A percentile compares a stretch with the other conserved stretches of the same genome.
Evolutionary conservation across 1,139 yeast genomes (phyloP).

Genomic region (Arxiozyma slooffiae): DNA sequence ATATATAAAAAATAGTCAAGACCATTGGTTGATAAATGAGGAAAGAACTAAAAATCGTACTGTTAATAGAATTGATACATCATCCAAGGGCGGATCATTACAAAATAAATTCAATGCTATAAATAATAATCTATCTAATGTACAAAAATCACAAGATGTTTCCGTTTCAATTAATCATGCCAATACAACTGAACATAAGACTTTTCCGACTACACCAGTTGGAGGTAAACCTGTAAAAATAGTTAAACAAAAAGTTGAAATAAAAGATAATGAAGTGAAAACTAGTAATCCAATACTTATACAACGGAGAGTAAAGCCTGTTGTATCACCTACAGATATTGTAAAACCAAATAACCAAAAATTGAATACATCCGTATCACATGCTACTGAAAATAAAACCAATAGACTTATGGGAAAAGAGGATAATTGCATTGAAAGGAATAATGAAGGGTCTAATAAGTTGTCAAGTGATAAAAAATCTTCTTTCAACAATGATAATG

Average conservation of each 20-base stretch:
- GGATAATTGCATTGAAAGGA: too few species aligned
- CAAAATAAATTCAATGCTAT: background rate
- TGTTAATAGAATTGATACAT: background rate
- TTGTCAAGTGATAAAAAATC: background rate
- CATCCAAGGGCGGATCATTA: background rate
- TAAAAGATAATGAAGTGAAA: background rate
- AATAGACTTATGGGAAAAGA: background rate
- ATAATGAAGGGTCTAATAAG: too few species aligned
- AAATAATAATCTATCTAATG: background rate
- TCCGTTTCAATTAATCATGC: background rate
- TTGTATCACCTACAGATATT: background rate
- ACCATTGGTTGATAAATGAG: background rate
- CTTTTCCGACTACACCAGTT: background rate
- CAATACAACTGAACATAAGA: background rate
- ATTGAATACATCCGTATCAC: background rate
- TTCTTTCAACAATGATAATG: background rate
- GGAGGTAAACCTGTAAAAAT: background rate
- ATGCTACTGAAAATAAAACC: background rate
- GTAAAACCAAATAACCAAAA: background rate
- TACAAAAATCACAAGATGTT: background rate
- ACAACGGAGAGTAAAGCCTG: background rate
- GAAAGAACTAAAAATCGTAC: background rate
- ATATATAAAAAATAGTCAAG: too few species aligned
- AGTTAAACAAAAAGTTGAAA: background rate
- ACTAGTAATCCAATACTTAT: background rate